Base-by-base conservation (phyloP, 1,139 yeast species). In the Sugiyamaella sp. region DNA sequence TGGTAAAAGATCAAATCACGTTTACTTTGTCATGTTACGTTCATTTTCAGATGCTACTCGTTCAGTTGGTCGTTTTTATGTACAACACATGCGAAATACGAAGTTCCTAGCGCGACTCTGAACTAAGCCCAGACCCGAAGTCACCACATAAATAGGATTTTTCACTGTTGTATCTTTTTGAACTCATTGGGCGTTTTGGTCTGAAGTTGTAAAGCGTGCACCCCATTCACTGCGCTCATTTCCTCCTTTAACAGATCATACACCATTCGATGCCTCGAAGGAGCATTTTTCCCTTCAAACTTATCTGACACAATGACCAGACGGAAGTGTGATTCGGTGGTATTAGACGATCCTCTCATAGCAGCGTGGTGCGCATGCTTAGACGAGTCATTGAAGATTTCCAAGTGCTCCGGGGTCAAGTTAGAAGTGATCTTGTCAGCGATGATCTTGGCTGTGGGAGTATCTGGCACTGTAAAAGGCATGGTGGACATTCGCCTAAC, bases 351-450 rank as follows among this genome's bases (percentile, higher is more conserved):
- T 3, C 85, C 89, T 56, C 84, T 78, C 76, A 89, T 80, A 1
- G 96, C 93, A 53, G 84, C 85, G 69, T 93, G 99, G 63, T 89
- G 95, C 1, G 91, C 81, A 70, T 93, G 99, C 68, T 87, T 86
- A 69, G 82, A 83, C 2, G 97, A 89, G 70, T 93, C 98, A 68
- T 93, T 93, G 57, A 75, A 76, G 21, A 89, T 75, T 51, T 79
- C 80, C 43, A 89, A 73, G 53, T 66, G 71, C 0, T 74, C 58
- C 0, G 93, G 89, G 6, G 76, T 69, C 58, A 87, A 76, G 8
- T 72, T 70, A 1, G 64, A 59, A 21, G 69, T 63, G 19, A 88
- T 65, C 63, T 84, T 84, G 5, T 70, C 60, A 27, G 70, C 70
- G 39, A 85, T 82, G 37, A 74, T 65, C 12, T 69, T 65, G 54